A percentile compares a stretch with the other conserved stretches of the same genome.
These are phyloP conservation scores for Gentiana macrophylla DNA, from an alignment of 257 asterid genomes.

Conservation along the genomic window DNA sequence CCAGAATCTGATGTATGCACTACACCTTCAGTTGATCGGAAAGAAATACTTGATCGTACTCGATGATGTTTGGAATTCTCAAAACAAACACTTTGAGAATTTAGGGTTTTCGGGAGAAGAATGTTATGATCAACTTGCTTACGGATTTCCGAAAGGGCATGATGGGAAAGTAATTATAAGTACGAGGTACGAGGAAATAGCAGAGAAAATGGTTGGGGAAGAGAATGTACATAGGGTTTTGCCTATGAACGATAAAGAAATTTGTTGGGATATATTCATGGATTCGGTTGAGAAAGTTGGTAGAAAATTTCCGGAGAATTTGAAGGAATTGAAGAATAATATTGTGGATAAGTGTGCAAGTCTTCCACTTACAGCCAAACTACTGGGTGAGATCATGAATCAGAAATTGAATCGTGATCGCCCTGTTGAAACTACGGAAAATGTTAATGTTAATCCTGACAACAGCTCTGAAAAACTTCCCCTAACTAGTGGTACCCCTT, in stretches of 20 bases:
- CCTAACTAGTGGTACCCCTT: no score
- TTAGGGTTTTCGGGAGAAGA: conserved; percentile 13
- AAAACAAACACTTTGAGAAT: conserved; percentile 3
- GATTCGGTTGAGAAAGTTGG: conserved; percentile 16
- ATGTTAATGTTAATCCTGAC: no score
- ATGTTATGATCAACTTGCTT: conserved; percentile 6
- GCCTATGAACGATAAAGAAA: conserved; percentile 14
- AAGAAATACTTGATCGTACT: conserved; percentile 30
- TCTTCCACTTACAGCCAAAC: conserved; percentile 37
- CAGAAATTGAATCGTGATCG: neutral
- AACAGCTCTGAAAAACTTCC: no score
- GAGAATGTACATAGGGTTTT: conserved; percentile 20
- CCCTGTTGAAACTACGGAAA: no score
- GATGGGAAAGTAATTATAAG: conserved; percentile 31
- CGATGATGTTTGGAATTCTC: conserved; percentile 27
- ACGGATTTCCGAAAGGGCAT: conserved; percentile 27
- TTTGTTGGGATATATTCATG: conserved; percentile 33
- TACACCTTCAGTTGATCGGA: conserved; percentile 25
- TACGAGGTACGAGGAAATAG: conserved; percentile 16
- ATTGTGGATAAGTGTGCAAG: conserved; percentile 22
- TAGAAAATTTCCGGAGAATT: neutral
- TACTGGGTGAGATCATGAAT: conserved; percentile 26
- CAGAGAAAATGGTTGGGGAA: conserved; percentile 20
- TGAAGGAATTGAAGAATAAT: neutral
- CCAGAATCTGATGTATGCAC: conserved; percentile 18